Conservation (phyloP, 441 rosid genomes). For the Bruguiera hainesii region DNA sequence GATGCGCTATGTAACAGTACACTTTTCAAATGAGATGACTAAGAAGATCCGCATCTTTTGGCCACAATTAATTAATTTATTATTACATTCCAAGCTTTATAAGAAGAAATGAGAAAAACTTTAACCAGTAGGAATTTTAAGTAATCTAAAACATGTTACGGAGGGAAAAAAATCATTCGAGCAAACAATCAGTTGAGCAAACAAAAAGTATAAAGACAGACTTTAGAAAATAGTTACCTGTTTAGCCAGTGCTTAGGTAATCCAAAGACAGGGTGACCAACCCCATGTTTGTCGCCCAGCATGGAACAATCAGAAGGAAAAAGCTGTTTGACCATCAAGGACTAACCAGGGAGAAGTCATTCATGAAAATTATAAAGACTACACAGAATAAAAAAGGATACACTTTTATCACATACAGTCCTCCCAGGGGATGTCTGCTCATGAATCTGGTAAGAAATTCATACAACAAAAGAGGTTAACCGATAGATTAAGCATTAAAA, state of each 20-base stretch:
- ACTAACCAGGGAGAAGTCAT: constrained; percentile 28
- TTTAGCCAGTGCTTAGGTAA: constrained; percentile 63
- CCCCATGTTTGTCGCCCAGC: constrained; percentile 45
- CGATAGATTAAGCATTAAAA: constrained; percentile 15
- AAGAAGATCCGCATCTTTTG: too few species aligned
- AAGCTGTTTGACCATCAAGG: constrained; percentile 63
- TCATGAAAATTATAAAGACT: constrained; percentile 13
- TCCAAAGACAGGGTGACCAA: constrained; percentile 55
- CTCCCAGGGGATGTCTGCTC: constrained; percentile 64
- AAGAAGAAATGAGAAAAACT: too few species aligned
- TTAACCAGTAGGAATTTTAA: too few species aligned
- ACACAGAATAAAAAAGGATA: constrained; percentile 48
- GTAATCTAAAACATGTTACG: too few species aligned
- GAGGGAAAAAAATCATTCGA: neutral
- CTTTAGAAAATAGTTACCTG: constrained; percentile 42
- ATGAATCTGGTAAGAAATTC: constrained; percentile 56
- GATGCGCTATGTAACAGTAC: too few species aligned
- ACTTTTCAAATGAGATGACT: too few species aligned
- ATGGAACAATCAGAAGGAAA: constrained; percentile 41
- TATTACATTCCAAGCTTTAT: too few species aligned
- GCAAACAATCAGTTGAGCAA: neutral
- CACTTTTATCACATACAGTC: constrained; percentile 46
- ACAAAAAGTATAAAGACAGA: neutral
- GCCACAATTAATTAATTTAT: too few species aligned
- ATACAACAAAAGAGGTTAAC: constrained; percentile 28